These are phyloP conservation scores for Suhomyces chickasaworum DNA, from an alignment of 1,139 yeast species.

Conservation along the genomic window DNA sequence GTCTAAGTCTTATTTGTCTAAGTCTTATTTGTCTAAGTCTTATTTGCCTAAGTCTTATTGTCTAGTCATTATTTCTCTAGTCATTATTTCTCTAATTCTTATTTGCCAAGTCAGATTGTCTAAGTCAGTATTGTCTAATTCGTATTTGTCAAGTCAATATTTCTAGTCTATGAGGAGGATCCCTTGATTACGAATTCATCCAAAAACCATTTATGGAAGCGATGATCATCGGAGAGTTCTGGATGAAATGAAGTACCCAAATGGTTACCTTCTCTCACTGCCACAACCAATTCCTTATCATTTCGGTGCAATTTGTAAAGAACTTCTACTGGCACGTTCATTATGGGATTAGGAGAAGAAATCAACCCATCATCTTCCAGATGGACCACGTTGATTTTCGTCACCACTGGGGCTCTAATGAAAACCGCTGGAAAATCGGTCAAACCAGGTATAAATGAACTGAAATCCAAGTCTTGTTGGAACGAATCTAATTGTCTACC, in stretches of 20 bases:
- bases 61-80: no score
- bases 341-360: conserved; percentile 7
- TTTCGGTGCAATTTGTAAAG: conserved; percentile 38
- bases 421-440: conserved; percentile 60
- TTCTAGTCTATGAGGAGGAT: background rate
- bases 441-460: conserved; percentile 45
- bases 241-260: conserved; percentile 85
- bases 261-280: conserved; percentile 67
- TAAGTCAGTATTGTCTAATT: no score
- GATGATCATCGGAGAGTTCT: conserved; percentile 59
- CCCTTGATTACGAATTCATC: conserved; percentile 49
- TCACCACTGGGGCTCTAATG: conserved; percentile 78
- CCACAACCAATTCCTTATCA: conserved; percentile 54
- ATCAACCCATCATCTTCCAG: conserved; percentile 15
- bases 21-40: no score
- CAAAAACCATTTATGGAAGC: conserved; percentile 76
- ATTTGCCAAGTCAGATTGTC: no score
- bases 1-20: no score
- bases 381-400: conserved; percentile 23
- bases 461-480: conserved; percentile 49
- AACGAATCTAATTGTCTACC: conserved; percentile 80
- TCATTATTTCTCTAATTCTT: no score
- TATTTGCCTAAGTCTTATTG: no score
- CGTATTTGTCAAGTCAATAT: no score
- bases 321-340: conserved; percentile 37